Conservation (phyloP, 805 yeast species). For the Kluyveromyces dobzhanskii region DNA sequence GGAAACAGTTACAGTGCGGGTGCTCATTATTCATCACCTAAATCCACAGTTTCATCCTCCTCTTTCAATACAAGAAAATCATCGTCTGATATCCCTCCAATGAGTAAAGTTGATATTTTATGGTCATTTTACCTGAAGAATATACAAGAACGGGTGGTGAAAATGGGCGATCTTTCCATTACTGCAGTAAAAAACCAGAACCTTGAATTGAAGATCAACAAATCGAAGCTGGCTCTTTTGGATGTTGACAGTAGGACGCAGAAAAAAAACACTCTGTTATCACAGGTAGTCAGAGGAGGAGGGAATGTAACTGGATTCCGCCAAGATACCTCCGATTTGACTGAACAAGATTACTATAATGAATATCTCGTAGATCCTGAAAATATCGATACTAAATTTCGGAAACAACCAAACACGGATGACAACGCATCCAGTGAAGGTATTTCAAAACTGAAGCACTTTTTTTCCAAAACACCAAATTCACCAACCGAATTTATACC, state of each 20-base stretch:
- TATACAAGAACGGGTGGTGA: slow-evolving; percentile 52
- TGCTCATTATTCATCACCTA: background rate
- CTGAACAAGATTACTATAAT: slow-evolving; percentile 27
- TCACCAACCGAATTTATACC: slow-evolving; percentile 11
- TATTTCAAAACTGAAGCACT: slow-evolving; percentile 24
- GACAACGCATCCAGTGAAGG: slow-evolving; percentile 5
- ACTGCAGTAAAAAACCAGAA: slow-evolving; percentile 36
- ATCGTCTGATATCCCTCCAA: slow-evolving; percentile 30
- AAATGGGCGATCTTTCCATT: slow-evolving; percentile 46
- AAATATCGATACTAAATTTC: slow-evolving; percentile 14
- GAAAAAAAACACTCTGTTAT: slow-evolving; percentile 33
- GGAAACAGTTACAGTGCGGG: slow-evolving; percentile 1
- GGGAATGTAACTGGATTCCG: slow-evolving; percentile 37
- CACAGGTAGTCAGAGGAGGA: slow-evolving; percentile 40
- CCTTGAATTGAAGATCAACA: slow-evolving; percentile 40
- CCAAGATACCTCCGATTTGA: slow-evolving; percentile 19
- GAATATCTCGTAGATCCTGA: slow-evolving; percentile 15
- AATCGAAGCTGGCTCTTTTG: slow-evolving; percentile 45
- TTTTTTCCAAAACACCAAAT: slow-evolving; percentile 8
- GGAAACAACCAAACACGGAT: slow-evolving; percentile 7
- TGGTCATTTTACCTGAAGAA: slow-evolving; percentile 49
- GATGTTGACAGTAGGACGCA: slow-evolving; percentile 49
- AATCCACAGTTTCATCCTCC: background rate
- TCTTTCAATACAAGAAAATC: slow-evolving; percentile 3
- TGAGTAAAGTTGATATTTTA: slow-evolving; percentile 46